These are phyloP conservation scores for Pseudopithomyces maydicus DNA, from an alignment of 2,329 filamentous ascomycete genomes.

Conservation along the genomic window DNA sequence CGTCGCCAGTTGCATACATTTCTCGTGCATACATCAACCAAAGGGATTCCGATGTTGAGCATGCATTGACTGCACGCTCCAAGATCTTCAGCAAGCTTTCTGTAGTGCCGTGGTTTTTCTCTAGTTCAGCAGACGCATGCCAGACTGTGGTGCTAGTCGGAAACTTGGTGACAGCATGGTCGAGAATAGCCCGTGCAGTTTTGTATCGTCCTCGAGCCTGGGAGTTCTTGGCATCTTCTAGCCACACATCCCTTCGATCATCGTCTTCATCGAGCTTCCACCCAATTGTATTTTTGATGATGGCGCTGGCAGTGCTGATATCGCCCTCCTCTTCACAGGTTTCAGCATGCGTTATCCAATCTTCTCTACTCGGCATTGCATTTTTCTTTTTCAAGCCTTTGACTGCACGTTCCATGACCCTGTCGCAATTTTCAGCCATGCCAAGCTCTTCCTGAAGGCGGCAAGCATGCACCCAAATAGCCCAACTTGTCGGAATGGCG, in stretches of 20 bases:
- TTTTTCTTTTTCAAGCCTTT: constrained; percentile 87
- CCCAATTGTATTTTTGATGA: constrained; percentile 89
- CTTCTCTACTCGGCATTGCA: constrained; percentile 95
- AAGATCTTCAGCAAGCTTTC: constrained; percentile 84
- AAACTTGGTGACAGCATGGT: constrained; percentile 87
- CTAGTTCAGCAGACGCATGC: constrained; percentile 88
- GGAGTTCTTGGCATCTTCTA: constrained; percentile 85
- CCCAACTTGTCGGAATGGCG: constrained; percentile 88
- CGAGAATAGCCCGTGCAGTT: constrained; percentile 91
- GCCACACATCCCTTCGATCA: constrained; percentile 93
- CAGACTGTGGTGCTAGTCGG: constrained; percentile 86
- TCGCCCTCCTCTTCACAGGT: constrained; percentile 93
- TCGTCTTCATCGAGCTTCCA: constrained; percentile 96
- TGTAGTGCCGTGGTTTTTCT: constrained; percentile 84
- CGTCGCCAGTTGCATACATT: constrained; percentile 86
- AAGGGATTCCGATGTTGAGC: constrained; percentile 85
- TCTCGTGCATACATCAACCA: constrained; percentile 98
- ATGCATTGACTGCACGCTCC: constrained; percentile 92
- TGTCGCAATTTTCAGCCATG: constrained; percentile 72
- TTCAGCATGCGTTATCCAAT: constrained; percentile 95
- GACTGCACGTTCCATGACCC: constrained; percentile 93
- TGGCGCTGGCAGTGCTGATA: constrained; percentile 81
- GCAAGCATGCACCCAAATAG: constrained; percentile 96
- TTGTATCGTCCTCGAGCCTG: constrained; percentile 83
- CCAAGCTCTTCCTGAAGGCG: constrained; percentile 89